Conservation (phyloP, 768 basidiomycete genomes). For the Boletus reticuloceps region DNA sequence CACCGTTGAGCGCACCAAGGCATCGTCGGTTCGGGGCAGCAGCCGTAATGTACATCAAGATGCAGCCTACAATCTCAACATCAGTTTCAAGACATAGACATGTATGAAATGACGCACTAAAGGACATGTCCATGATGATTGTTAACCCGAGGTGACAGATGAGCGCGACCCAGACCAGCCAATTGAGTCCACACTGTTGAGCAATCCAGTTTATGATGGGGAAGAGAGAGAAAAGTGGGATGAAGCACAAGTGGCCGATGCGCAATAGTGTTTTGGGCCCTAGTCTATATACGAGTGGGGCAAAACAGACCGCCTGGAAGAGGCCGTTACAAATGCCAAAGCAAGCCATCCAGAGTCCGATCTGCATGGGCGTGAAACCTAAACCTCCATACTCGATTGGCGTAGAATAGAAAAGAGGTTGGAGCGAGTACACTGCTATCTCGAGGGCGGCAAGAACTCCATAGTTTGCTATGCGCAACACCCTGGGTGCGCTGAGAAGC, state of each 20-base stretch:
- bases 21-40: conserved; percentile 64
- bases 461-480: conserved; percentile 38
- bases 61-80: conserved; percentile 44
- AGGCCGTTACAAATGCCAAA: conserved; percentile 33
- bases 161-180: conserved; percentile 29
- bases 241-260: conserved; percentile 25
- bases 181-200: conserved; percentile 18
- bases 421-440: conserved; percentile 34
- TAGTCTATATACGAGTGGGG: conserved; percentile 26
- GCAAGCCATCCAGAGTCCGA: conserved; percentile 36
- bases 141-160: conserved; percentile 22
- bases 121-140: conserved; percentile 31
- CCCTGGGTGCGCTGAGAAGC: conserved; percentile 28
- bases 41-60: conserved; percentile 68
- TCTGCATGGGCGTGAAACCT: conserved; percentile 34
- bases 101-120: conserved; percentile 21
- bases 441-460: conserved; percentile 35
- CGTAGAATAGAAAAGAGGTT: conserved; percentile 40
- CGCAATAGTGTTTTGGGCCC: conserved; percentile 34
- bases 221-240: conserved; percentile 32
- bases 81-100: conserved; percentile 1
- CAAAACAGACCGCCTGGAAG: conserved; percentile 34
- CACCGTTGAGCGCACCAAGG: conserved; percentile 69
- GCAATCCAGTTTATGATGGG: conserved; percentile 30
- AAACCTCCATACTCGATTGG: conserved; percentile 36